Base-by-base conservation (phyloP, 2,329 filamentous ascomycete species). In the Scedosporium dehoogii region DNA sequence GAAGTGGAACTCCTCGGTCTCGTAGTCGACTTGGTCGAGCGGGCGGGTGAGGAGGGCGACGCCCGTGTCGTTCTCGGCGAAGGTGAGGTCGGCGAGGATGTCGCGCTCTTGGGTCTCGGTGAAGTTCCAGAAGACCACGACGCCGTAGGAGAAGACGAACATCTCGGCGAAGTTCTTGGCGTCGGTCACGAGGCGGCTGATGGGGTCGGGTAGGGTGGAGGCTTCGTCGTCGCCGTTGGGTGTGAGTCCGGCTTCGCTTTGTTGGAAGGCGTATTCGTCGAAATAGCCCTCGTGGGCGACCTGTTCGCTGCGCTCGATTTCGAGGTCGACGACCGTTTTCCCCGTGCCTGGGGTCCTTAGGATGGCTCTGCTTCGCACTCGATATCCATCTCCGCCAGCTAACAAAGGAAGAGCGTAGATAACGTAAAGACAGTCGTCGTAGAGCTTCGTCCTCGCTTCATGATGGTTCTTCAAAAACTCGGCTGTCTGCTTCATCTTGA, bases 41-140 rank as follows among this genome's bases (percentile, higher is more conserved):
- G 92, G 91, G 41, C 91, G 84, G 1, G 87, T 89, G 38, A 92
- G 87, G 6, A 99, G 82, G 5, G 60, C 61, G 21, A 59, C 55
- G 27, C 61, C 64, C 18, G 61, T 51, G 18, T 65, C 62, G 27
- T 59, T 60, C 42, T 63, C 60, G 38, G 90, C 90, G 75, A 99
- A 97, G 1, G 92, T 94, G 61, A 99, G 79, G 73, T 99, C 94
- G 46, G 94, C 94, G 23, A 99, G 83, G 57, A 97, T 91, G 69
- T 97, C 92, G 74, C 96, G 97, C 73, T 99, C 94, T 73, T 99
- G 94, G 66, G 88, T 85, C 73, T 96, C 92, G 10, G 91, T 93
- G 69, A 99, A 97, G 73, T 99, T 99, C 94, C 94, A 99, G 73
- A 99, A 96, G 4, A 99, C 94, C 0, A 94, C 93, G 0, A 99